phyloP scores from a whole-genome alignment of 345 rosid species.

The Gossypium herbaceum region DNA sequence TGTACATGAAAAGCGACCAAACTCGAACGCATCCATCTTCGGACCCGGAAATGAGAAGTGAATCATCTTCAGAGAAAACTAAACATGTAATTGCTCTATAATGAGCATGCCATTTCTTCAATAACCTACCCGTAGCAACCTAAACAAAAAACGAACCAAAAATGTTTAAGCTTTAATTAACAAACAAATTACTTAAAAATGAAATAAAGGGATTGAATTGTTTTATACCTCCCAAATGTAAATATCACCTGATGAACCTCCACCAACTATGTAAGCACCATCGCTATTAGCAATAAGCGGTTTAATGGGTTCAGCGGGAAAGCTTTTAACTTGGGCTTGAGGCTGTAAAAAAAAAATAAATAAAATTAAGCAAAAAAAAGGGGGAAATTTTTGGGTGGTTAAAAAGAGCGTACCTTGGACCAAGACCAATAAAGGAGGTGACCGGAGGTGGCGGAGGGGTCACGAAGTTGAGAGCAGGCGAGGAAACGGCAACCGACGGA shows the following conservation, averaged over 20 bases:
- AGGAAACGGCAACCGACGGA: conserved; percentile 56
- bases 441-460: conserved; percentile 54
- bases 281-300: conserved; percentile 60
- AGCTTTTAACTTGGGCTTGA: conserved; percentile 69
- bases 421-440: conserved; percentile 77
- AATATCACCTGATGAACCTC: conserved; percentile 67
- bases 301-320: conserved; percentile 68
- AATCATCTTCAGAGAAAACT: conserved; percentile 71
- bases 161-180: background rate
- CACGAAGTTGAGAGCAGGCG: conserved; percentile 75
- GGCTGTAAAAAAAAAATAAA: conserved; percentile 42
- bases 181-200: background rate
- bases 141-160: conserved; percentile 15
- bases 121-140: conserved; percentile 74
- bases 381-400: background rate
- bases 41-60: conserved; percentile 75
- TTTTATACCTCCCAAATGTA: conserved; percentile 70
- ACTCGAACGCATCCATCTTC: conserved; percentile 76
- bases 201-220: background rate
- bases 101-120: conserved; percentile 91
- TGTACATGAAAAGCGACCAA: conserved; percentile 76
- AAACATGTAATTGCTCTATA: conserved; percentile 68
- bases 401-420: conserved; percentile 40
- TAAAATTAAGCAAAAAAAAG: background rate
- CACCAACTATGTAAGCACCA: conserved; percentile 78